These are phyloP conservation scores for Leavenworthia alabamica DNA, from an alignment of 345 rosid species.

Conservation along the genomic window DNA sequence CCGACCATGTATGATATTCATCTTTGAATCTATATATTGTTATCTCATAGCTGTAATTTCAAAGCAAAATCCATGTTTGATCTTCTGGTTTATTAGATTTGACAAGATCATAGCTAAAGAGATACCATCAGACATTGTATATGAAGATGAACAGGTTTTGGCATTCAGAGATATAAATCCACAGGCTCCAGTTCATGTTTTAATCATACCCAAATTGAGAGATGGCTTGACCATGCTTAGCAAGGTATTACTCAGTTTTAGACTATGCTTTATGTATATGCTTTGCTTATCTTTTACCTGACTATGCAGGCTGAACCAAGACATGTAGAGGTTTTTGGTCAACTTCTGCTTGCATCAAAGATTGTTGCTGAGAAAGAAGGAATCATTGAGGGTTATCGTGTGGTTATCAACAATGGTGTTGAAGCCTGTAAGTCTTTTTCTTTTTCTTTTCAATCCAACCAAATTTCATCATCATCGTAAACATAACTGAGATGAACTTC, in stretches of 20 bases:
- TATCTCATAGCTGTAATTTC: too few relatives aligned
- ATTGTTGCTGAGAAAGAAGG: constrained; percentile 95
- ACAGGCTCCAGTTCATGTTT: constrained; percentile 88
- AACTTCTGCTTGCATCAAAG: constrained; percentile 68
- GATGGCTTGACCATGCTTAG: constrained; percentile 74
- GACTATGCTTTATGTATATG: not conserved
- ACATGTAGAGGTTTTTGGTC: constrained; percentile 67
- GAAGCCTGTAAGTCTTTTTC: constrained; percentile 58
- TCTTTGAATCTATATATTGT: too few relatives aligned
- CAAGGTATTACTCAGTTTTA: constrained; percentile 40
- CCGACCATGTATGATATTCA: constrained; percentile 76
- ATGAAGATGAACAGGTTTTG: constrained; percentile 87
- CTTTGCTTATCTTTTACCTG: not conserved
- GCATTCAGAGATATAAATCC: constrained; percentile 79
- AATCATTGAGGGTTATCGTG: constrained; percentile 74
- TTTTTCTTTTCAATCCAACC: not conserved
- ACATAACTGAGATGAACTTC: not conserved
- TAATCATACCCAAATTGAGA: constrained; percentile 75
- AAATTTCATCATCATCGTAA: not conserved
- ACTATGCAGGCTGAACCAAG: constrained; percentile 60
- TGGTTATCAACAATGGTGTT: constrained; percentile 85
- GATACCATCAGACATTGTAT: constrained; percentile 75
- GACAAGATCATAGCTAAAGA: constrained; percentile 84
- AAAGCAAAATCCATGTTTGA: too few relatives aligned
- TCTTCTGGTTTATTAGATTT: too few relatives aligned